These are phyloP conservation scores for Fraxinus pennsylvanica DNA, from an alignment of 257 asterid species.

Conservation along the genomic window DNA sequence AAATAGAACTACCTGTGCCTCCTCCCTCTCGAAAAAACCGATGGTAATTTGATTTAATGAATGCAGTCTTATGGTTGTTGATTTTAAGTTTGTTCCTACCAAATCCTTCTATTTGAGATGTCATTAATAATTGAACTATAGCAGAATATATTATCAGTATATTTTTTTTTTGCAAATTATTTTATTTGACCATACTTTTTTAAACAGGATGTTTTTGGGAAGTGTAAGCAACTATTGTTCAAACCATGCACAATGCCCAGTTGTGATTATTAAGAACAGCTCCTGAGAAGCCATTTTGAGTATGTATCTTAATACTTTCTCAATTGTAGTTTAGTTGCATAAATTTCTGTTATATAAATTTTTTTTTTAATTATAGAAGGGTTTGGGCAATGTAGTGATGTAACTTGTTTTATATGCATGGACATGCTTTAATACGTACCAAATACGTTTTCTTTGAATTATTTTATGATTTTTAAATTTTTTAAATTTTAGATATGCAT, in stretches of 20 bases:
- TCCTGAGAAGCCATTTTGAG: not conserved
- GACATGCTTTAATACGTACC: too few relatives aligned
- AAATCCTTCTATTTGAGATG: not conserved
- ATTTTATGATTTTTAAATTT: too few relatives aligned
- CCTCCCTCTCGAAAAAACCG: not conserved
- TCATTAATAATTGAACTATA: not conserved
- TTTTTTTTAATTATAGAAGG: too few relatives aligned
- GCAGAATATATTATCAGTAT: not conserved
- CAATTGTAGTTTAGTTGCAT: not conserved
- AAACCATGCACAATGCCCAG: constrained; percentile 51
- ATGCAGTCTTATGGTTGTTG: not conserved
- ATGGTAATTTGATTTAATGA: not conserved
- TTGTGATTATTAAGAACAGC: constrained; percentile 39
- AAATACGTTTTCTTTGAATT: too few relatives aligned
- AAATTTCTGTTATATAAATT: not conserved
- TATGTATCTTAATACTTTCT: not conserved
- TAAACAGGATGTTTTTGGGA: constrained; percentile 55
- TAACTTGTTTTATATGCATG: not conserved
- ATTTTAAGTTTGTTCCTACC: not conserved
- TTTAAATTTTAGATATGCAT: too few relatives aligned
- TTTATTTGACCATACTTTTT: constrained; percentile 13
- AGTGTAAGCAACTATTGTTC: constrained; percentile 54
- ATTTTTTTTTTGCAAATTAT: not conserved
- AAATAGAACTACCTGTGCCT: not conserved
- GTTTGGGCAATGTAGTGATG: not conserved